Conservation (phyloP, 495 filamentous ascomycete species). For the Xeromyces bisporus region DNA sequence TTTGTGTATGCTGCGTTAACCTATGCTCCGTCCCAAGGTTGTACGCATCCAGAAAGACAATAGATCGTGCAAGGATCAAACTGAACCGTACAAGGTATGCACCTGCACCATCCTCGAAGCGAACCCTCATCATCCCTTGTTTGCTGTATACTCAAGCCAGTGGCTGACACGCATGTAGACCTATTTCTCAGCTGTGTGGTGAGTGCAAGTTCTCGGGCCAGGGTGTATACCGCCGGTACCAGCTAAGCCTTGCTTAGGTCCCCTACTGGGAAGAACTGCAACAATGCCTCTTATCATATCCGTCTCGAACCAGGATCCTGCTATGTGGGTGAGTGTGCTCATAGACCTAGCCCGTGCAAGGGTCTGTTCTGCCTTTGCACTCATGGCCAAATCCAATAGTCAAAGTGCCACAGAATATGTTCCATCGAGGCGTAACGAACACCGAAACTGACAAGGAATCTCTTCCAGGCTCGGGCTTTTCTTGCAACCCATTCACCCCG, state of each 20-base stretch:
- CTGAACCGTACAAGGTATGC: conserved; percentile 62
- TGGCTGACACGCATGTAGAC: conserved; percentile 31
- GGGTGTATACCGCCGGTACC: conserved; percentile 1
- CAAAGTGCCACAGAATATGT: too few species aligned
- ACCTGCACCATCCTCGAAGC: too few species aligned
- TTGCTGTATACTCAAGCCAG: conserved; percentile 5
- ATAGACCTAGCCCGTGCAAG: too few species aligned
- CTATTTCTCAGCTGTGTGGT: conserved; percentile 71
- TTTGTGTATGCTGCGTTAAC: too few species aligned
- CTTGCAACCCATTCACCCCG: conserved; percentile 41
- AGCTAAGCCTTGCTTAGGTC: conserved; percentile 33
- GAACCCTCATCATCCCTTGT: too few species aligned
- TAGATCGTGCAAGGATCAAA: conserved; percentile 59
- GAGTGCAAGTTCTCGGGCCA: conserved; percentile 7
- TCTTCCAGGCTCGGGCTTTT: conserved; percentile 56
- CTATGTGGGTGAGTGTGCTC: conserved; percentile 39
- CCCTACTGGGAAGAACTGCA: conserved; percentile 68
- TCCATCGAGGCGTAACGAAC: too few species aligned
- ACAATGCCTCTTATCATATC: conserved; percentile 72
- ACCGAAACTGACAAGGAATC: not conserved
- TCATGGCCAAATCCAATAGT: too few species aligned
- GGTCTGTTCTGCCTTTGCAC: too few species aligned
- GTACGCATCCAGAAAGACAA: conserved; percentile 79
- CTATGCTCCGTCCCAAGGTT: conserved; percentile 19
- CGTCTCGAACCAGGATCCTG: conserved; percentile 42